Evolutionary conservation across 1,284 basidiomycete genomes (phyloP), one percentile per base, ranked within the genome.

Genomic region (Coniferiporia weirii): DNA sequence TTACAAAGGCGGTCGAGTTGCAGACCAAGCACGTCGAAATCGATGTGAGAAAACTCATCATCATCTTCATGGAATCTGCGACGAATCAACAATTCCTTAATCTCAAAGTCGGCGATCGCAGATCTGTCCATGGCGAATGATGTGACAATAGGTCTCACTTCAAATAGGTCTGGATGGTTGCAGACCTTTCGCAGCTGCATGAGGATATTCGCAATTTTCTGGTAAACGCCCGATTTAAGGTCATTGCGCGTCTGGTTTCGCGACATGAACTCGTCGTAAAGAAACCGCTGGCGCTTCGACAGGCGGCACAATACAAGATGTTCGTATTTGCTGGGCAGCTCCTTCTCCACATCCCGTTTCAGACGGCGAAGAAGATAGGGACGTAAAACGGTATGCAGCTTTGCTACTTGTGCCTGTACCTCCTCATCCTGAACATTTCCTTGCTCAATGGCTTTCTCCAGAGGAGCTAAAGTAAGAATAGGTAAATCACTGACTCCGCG

Each of bases 181-280:
- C 95, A 96, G 44, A 95, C 93, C 74, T 95, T 95, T 54, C 93
- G 83, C 19, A 97, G 79, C 70, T 98, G 96, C 95, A 98, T 98
- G 61, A 98, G 80, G 61, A 96, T 92, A 71, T 98, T 98, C 72
- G 95, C 94, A 61, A 98, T 94, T 70, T 95, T 95, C 71, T 89
- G 86, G 66, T 91, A 91, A 1, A 88, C 79, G 2, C 95, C 96
- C 4, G 91, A 93, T 15, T 88, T 80, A 52, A 98, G 79, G 13
- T 92, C 92, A 66, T 92, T 87, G 45, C 85, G 83, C 1, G 96
- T 98, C 62, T 93, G 87, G 0, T 92, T 86, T 32, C 96, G 84
- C 4, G 89, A 82, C 95, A 99, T 98, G 76, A 98, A 98, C 71
- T 98, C 96, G 77, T 99, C 96, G 73, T 99, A 99, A 7, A 99